Evolutionary conservation across 805 yeast species (phyloP), one percentile per base, ranked within the genome.

Genomic region (Tetrapisispora nanseiensis): DNA sequence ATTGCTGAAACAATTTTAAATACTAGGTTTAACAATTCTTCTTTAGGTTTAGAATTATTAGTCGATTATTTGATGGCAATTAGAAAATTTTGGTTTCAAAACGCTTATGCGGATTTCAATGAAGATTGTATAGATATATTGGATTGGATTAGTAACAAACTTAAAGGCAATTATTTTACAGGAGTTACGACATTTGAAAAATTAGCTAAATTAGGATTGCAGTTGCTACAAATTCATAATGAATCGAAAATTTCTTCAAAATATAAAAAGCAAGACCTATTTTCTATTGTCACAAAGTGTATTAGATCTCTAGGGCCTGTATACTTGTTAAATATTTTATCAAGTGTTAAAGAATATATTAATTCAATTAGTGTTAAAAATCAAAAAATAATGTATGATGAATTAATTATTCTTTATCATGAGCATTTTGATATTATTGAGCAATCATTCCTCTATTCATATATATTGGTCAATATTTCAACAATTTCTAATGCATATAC

Each of bases 121-220:
- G 63, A 63, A 3, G 80, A 76, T 38, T 68, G 70, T 34, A 52
- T 51, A 29, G 82, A 78, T 48, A 66, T 79, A 16, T 61, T 68
- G 31, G 54, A 61, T 1, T 79, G 76, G 70, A 46, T 76, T 8
- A 32, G 64, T 3, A 50, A 58, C 15, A 59, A 77, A 37, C 66
- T 68, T 4, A 59, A 62, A 1, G 72, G 67, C 26, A 51, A 57
- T 3, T 56, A 72, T 37, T 57, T 78, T 12, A 51, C 62, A 39
- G 70, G 76, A 0, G 68, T 63, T 19, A 18, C 20, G 2, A 62
- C 74, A 1, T 48, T 53, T 3, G 20, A 51, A 1, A 59, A 56
- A 19, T 57, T 70, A 18, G 52, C 69, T 3, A 50, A 49, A 12
- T 54, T 75, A 3, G 44, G 67, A 6, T 42, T 71, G 7, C 44